Conservation (phyloP, 306 rosid genomes). For the Quercus parvula region DNA sequence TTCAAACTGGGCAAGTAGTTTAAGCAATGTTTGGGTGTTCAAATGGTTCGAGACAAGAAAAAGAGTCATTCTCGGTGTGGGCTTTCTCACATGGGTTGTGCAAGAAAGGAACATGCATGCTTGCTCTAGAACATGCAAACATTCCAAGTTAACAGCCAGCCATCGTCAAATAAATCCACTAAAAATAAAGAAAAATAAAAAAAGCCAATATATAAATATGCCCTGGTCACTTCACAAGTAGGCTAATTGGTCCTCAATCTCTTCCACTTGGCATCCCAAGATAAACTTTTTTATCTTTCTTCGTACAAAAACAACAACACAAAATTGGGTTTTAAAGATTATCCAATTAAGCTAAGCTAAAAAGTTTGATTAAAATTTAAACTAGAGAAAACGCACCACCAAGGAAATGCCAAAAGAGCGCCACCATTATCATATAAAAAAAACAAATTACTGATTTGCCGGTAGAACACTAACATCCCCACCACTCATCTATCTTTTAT, state of each 20-base stretch:
- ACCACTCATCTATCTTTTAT: constrained; percentile 19
- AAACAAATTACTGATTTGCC: constrained; percentile 25
- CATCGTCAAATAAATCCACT: background rate
- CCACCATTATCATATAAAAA: constrained; percentile 18
- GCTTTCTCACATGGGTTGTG: constrained; percentile 48
- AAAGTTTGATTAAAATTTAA: background rate
- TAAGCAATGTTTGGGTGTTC: constrained; percentile 29
- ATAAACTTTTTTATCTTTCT: constrained; percentile 49
- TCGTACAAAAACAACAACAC: constrained; percentile 12
- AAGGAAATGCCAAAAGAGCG: constrained; percentile 14
- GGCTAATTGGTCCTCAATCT: constrained; percentile 31
- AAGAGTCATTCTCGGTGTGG: constrained; percentile 32
- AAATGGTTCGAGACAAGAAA: constrained; percentile 24
- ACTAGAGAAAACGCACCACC: constrained; percentile 16
- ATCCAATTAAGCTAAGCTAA: constrained; percentile 40
- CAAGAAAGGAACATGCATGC: constrained; percentile 43
- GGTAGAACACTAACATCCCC: constrained; percentile 33
- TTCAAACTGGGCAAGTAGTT: constrained; percentile 21
- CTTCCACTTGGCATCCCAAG: constrained; percentile 51
- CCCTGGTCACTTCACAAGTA: constrained; percentile 33
- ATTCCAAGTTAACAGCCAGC: constrained; percentile 27
- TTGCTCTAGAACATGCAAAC: constrained; percentile 37
- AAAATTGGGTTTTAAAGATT: constrained; percentile 41
- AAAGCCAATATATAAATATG: constrained; percentile 16
- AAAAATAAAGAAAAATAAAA: background rate